Evolutionary conservation across 2,329 filamentous ascomycete genomes (phyloP).

Genomic region (Blastomyces silverae): DNA sequence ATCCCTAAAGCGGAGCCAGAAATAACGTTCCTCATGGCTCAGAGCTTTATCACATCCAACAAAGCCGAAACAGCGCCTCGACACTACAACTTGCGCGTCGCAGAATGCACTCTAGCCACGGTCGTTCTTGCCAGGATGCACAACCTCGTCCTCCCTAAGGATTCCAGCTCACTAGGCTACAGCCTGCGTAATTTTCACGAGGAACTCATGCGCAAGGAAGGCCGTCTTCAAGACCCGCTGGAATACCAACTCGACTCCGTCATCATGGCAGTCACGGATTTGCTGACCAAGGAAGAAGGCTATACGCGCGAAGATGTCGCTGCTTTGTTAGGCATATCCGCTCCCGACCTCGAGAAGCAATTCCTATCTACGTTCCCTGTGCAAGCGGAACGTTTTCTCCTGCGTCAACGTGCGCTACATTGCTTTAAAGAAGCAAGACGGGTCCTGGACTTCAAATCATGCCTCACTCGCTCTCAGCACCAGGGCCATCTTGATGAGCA

Average conservation of each 20-base stretch:
- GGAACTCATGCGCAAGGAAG: conserved; percentile 58
- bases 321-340: conserved; percentile 59
- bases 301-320: conserved; percentile 87
- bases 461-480: conserved; percentile 55
- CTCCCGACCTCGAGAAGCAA: conserved; percentile 63
- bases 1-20: conserved; percentile 78
- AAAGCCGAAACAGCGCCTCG: conserved; percentile 90
- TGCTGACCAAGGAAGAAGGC: conserved; percentile 69
- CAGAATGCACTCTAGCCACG: conserved; percentile 88
- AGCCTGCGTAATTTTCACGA: conserved; percentile 83
- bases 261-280: conserved; percentile 60
- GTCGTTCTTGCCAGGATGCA: conserved; percentile 56
- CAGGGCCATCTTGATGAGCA: conserved; percentile 46
- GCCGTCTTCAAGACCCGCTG: conserved; percentile 44
- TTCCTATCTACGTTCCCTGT: conserved; percentile 88
- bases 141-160: conserved; percentile 60
- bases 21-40: conserved; percentile 85
- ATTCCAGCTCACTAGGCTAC: conserved; percentile 74
- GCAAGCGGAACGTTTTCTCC: conserved; percentile 76
- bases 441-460: conserved; percentile 72
- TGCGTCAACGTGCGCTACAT: conserved; percentile 80
- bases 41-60: conserved; percentile 88
- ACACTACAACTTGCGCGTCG: conserved; percentile 94
- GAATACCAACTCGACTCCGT: conserved; percentile 67
- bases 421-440: conserved; percentile 85